A percentile compares a stretch with the other conserved stretches of the same genome.
phyloP scores from a whole-genome alignment of 805 yeast species.

The Grigorovia jiainica region DNA sequence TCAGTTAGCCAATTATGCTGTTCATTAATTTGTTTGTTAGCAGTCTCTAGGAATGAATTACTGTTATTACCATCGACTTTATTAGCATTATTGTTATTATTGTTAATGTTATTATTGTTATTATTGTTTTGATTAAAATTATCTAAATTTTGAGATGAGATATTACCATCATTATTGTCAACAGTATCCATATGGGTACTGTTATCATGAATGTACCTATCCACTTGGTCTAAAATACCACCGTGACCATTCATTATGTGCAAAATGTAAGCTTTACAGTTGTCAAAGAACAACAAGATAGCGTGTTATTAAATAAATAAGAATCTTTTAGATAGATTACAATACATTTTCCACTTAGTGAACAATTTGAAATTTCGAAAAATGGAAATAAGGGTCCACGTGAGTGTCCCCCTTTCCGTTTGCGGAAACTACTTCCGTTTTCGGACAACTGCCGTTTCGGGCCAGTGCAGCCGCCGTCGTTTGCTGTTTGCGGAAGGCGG shows the following conservation, averaged over 20 bases:
- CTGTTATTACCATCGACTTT: not conserved
- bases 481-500: too few relatives aligned
- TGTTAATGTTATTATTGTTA: not conserved
- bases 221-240: slow-evolving; percentile 26
- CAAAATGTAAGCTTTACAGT: not conserved
- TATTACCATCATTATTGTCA: not conserved
- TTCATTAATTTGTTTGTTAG: not conserved
- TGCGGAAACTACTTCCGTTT: too few relatives aligned
- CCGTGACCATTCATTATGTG: not conserved
- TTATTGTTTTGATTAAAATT: not conserved
- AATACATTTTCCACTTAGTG: too few relatives aligned
- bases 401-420: too few relatives aligned
- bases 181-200: not conserved
- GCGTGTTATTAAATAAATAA: too few relatives aligned
- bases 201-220: slow-evolving; percentile 12
- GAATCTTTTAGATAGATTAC: too few relatives aligned
- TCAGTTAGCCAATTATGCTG: slow-evolving; percentile 5
- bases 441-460: too few relatives aligned
- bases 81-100: not conserved
- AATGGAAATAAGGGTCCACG: too few relatives aligned
- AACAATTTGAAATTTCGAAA: too few relatives aligned
- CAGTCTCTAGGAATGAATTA: not conserved
- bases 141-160: not conserved
- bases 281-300: too few relatives aligned
- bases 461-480: too few relatives aligned